Evolutionary conservation across 192 early-diverging fungal genomes (phyloP).

Genomic region (Mortierella hygrophila): DNA sequence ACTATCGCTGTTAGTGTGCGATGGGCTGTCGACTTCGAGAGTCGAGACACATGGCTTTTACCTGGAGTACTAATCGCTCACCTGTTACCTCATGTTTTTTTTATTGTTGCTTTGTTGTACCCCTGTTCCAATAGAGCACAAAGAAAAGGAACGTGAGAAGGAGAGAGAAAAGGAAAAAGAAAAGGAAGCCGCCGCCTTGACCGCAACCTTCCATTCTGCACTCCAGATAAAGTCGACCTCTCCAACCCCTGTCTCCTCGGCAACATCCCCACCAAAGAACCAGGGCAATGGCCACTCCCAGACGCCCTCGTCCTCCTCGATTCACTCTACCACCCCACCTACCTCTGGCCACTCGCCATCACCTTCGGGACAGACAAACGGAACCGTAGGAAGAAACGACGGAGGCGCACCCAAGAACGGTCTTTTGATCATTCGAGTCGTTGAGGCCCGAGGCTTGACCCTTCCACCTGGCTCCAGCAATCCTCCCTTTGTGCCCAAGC

Average conservation of each 20-base stretch:
- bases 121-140: conserved; percentile 34
- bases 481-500: conserved; percentile 58
- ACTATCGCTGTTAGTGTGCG: neutral
- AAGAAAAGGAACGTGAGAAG: conserved; percentile 54
- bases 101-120: neutral
- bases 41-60: neutral
- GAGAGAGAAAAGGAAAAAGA: conserved; percentile 48
- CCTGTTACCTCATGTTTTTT: neutral
- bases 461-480: conserved; percentile 74
- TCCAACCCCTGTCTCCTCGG: conserved; percentile 21
- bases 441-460: conserved; percentile 83
- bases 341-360: conserved; percentile 41
- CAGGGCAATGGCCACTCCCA: conserved; percentile 50
- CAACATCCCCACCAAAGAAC: conserved; percentile 18
- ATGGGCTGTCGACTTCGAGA: conserved; percentile 4
- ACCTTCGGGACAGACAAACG: conserved; percentile 34
- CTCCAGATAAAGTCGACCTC: conserved; percentile 32
- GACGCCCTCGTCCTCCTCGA: conserved; percentile 40
- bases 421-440: conserved; percentile 83
- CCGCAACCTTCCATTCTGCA: conserved; percentile 31
- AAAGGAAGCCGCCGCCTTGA: conserved; percentile 42
- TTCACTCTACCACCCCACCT: conserved; percentile 59
- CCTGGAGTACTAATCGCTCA: neutral
- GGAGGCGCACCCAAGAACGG: conserved; percentile 58
- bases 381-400: neutral